Base-by-base conservation (phyloP, 2,329 filamentous ascomycete genomes). In the Colletotrichum lentis region DNA sequence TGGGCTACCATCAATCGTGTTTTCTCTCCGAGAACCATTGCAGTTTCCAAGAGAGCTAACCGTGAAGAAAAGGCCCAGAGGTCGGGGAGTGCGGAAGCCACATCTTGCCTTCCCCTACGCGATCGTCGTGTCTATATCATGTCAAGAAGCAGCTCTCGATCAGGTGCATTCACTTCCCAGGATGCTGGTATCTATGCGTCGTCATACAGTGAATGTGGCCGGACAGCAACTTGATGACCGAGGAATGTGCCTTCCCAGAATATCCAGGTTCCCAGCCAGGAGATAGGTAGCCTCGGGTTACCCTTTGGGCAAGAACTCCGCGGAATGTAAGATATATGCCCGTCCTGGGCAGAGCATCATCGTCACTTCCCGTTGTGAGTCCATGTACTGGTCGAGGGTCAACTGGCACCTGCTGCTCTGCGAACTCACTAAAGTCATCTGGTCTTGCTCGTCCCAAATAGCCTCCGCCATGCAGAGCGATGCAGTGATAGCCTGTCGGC, bases 401-500 rank as follows among this genome's bases (percentile, higher is more conserved):
- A 22, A 27, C 27, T 20, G 41, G 35, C 55, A 20, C 44, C 27
- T 20, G 31, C n/a, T 37, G 12, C 27, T 20, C 27, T 18, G 27
- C 43, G 12, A 47, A 11, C 14, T 7, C n/a, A n/a, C 20, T 5
- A n/a, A 35, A 1, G 31, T 3, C 20, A 10, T 49, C n/a, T 24
- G 14, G 24, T 24, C 46, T 27, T 11, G n/a, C 20, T 5, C 31
- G 22, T 22, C 18, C 16, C n/a, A 22, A 47, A 11, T 18, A 49
- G 49, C 54, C 47, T 39, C 47, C 39, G 18, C 22, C 44, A 47
- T 22, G n/a, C 12, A 24, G 22, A n/a, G 31, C 27, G 53, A 54
- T 64, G 41, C 41, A n/a, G 16, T 62, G 62, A 43, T 20, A 57
- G 39, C 57, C n/a, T 49, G 43, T 24, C 55, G 20, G 43, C 62